phyloP scores from a whole-genome alignment of 2,329 filamentous ascomycete genomes.

The Albifimbria verrucaria region DNA sequence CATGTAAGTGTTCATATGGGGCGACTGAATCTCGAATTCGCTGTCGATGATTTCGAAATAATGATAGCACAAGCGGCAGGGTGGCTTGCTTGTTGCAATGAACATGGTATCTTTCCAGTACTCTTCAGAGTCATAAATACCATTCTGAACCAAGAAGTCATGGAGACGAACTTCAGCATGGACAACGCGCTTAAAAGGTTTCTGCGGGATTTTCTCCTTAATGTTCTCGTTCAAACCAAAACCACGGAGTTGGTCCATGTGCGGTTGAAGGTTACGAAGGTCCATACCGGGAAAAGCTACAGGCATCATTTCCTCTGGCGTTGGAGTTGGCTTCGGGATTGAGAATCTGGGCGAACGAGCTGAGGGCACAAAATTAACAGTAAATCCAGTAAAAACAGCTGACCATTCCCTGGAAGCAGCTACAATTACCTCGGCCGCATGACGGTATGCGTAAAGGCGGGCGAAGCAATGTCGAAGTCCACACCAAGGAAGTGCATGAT shows the following conservation, averaged over 20 bases:
- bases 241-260: background rate
- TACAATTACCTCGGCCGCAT: constrained; percentile 9
- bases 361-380: constrained; percentile 17
- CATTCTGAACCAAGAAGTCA: constrained; percentile 9
- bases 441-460: constrained; percentile 14
- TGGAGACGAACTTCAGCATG: constrained; percentile 26
- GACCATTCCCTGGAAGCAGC: constrained; percentile 12
- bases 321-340: background rate
- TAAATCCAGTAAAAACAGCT: constrained; percentile 18
- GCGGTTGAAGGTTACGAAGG: background rate
- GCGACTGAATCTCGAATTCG: constrained; percentile 16
- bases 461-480: constrained; percentile 15
- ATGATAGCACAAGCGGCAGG: constrained; percentile 20
- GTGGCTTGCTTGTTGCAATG: constrained; percentile 23
- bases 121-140: background rate
- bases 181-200: constrained; percentile 11
- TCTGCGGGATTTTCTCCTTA: background rate
- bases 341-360: background rate
- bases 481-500: constrained; percentile 5
- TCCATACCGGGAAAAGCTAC: background rate
- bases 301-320: background rate
- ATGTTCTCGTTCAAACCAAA: background rate
- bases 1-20: constrained; percentile 27
- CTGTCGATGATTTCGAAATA: constrained; percentile 17
- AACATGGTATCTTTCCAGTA: constrained; percentile 25